Base-by-base conservation (phyloP, 2,329 filamentous ascomycete species). In the Phialemonium atrogriseum region DNA sequence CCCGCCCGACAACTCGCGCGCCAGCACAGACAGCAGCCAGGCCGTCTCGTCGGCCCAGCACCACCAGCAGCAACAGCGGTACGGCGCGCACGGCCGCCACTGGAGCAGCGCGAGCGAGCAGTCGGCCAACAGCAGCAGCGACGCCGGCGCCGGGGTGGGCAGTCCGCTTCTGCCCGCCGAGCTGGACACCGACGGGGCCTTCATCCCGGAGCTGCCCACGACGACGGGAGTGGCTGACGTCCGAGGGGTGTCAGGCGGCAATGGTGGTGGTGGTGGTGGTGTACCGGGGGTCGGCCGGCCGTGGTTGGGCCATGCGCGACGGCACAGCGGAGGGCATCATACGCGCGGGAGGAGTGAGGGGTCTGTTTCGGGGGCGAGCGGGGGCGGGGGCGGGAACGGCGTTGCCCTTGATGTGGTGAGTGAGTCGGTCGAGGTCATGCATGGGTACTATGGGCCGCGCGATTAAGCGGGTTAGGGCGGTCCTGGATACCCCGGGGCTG, bases 401-500 rank as follows among this genome's bases (percentile, higher is more conserved):
- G 38, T 29, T 30, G 35, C 34, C 42, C 44, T 63, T 5, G 52
- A 47, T 5, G 52, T 55, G 2, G 60, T 69, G 19, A 54, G 48
- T 26, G 67, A 71, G 42, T 43, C 47, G 4, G 38, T 34, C 12
- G 63, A 66, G 35, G 32, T 38, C 23, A 52, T 66, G 30, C 66
- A 70, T 32, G 67, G 67, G 4, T 59, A 66, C 22, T 63, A 69
- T 34, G 66, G 66, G 1, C 56, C 64, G 2, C 34, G 45, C 4
- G 47, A 61, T 29, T 46, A 51, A 23, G n/a, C n/a, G n/a, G n/a
- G n/a, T n/a, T n/a, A n/a, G n/a, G n/a, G n/a, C n/a, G n/a, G n/a
- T n/a, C n/a, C n/a, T n/a, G n/a, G n/a, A n/a, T n/a, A n/a, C n/a
- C n/a, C n/a, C n/a, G n/a, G n/a, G n/a, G n/a, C n/a, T n/a, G n/a